phyloP scores from a whole-genome alignment of 768 basidiomycete species.

The Goffeauzyma gilvescens region DNA sequence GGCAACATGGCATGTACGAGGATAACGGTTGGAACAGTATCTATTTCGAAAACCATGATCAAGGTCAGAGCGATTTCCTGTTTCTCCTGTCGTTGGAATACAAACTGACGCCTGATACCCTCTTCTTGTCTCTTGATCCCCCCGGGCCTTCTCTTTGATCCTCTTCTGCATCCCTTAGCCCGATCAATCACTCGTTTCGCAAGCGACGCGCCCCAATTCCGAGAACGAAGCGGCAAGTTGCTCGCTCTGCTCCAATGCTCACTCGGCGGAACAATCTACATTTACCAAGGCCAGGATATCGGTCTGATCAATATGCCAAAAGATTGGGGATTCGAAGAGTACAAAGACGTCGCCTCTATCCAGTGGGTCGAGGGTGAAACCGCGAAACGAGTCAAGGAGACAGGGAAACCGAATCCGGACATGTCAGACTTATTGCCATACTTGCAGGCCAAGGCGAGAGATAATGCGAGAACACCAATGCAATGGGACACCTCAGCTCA shows the following conservation, averaged over 20 bases:
- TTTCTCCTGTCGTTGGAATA: not conserved
- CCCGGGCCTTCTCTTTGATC: too few relatives aligned
- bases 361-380: conserved; percentile 10
- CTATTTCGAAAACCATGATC: conserved; percentile 11
- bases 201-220: conserved; percentile 44
- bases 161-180: conserved; percentile 9
- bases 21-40: conserved; percentile 50
- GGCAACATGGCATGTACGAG: conserved; percentile 44
- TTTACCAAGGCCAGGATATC: conserved; percentile 57
- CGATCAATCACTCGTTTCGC: conserved; percentile 49
- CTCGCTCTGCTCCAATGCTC: conserved; percentile 41
- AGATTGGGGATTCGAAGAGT: conserved; percentile 50
- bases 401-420: conserved; percentile 36
- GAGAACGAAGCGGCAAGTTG: conserved; percentile 45
- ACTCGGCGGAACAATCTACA: conserved; percentile 41
- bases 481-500: conserved; percentile 44
- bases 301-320: conserved; percentile 38
- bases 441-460: conserved; percentile 47
- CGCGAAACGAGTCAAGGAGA: conserved; percentile 10
- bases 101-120: not conserved
- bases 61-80: not conserved
- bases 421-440: conserved; percentile 45
- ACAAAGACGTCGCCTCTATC: conserved; percentile 46
- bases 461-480: conserved; percentile 37
- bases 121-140: too few relatives aligned